These are phyloP conservation scores for Torrubiellomyces zombiae DNA, from an alignment of 2,329 filamentous ascomycete genomes.

Conservation along the genomic window DNA sequence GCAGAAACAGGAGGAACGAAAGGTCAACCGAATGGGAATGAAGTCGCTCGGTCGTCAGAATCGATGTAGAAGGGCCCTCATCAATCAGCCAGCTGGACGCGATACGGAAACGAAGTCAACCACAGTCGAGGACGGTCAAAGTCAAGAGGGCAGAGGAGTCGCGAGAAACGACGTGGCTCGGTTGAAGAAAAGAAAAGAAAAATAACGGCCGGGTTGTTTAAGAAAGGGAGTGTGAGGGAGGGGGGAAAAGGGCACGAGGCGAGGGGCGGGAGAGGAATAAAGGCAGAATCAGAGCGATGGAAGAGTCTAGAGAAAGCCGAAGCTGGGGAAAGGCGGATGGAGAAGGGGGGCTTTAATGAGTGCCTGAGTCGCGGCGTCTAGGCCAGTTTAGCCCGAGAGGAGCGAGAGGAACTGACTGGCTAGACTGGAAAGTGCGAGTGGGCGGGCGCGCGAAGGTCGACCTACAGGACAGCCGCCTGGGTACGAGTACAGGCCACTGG, in stretches of 20 bases:
- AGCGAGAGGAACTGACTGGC: slow-evolving; percentile 4
- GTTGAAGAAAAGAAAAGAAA: slow-evolving; percentile 11
- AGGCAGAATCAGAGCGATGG: too few relatives aligned
- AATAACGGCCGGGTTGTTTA: slow-evolving; percentile 11
- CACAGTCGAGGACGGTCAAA: slow-evolving; percentile 4
- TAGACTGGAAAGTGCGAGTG: too few relatives aligned
- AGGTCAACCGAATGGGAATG: slow-evolving; percentile 9
- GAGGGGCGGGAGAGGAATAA: slow-evolving; percentile 11
- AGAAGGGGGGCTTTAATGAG: slow-evolving; percentile 16
- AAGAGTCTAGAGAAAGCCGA: background rate
- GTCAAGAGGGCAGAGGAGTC: slow-evolving; percentile 10
- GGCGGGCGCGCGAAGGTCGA: too few relatives aligned
- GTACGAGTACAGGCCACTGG: too few relatives aligned
- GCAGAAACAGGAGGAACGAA: slow-evolving; percentile 5
- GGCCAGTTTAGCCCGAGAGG: too few relatives aligned
- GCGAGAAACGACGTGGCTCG: slow-evolving; percentile 9
- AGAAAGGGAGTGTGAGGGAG: slow-evolving; percentile 16
- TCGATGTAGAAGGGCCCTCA: slow-evolving; percentile 4
- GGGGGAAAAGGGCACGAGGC: too few relatives aligned
- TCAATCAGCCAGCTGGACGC: slow-evolving; percentile 9
- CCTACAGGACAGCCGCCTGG: too few relatives aligned
- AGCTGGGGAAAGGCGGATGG: slow-evolving; percentile 7
- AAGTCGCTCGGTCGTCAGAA: slow-evolving; percentile 6
- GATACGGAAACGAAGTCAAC: slow-evolving; percentile 3
- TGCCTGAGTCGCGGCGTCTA: slow-evolving; percentile 10